phyloP scores from a whole-genome alignment of 129 eudicot genomes.

The Lactuca saligna region DNA sequence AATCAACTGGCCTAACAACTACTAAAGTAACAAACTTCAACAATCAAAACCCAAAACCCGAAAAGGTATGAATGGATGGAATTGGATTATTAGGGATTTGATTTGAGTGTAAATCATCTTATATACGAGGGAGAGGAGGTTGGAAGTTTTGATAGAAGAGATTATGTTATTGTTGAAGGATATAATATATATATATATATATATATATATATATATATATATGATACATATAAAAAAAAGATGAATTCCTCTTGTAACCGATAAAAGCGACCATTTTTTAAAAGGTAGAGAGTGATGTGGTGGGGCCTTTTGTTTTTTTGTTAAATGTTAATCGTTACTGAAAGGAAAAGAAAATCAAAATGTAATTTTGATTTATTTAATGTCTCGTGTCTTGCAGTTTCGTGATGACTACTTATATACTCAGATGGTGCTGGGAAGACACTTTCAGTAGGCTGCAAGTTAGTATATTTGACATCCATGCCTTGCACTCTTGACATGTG shows the following conservation, averaged over 20 bases:
- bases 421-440: slow-evolving; percentile 56
- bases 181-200: not conserved
- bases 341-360: no score
- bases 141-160: slow-evolving; percentile 43
- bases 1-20: slow-evolving; percentile 82
- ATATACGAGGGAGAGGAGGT: slow-evolving; percentile 27
- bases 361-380: no score
- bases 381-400: no score
- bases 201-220: no score
- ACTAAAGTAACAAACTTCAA: slow-evolving; percentile 31
- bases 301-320: no score
- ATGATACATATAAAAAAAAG: slow-evolving; percentile 8
- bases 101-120: slow-evolving; percentile 41
- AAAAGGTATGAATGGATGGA: slow-evolving; percentile 21
- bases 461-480: slow-evolving; percentile 22
- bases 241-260: slow-evolving; percentile 37
- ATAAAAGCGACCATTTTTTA: slow-evolving; percentile 27
- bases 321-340: no score
- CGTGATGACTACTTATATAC: no score
- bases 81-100: slow-evolving; percentile 16
- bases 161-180: slow-evolving; percentile 27
- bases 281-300: not conserved
- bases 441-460: slow-evolving; percentile 96
- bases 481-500: not conserved
- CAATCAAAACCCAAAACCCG: slow-evolving; percentile 23